phyloP scores from a whole-genome alignment of 2,329 filamentous ascomycete genomes.

The Xylariaceae sp. region DNA sequence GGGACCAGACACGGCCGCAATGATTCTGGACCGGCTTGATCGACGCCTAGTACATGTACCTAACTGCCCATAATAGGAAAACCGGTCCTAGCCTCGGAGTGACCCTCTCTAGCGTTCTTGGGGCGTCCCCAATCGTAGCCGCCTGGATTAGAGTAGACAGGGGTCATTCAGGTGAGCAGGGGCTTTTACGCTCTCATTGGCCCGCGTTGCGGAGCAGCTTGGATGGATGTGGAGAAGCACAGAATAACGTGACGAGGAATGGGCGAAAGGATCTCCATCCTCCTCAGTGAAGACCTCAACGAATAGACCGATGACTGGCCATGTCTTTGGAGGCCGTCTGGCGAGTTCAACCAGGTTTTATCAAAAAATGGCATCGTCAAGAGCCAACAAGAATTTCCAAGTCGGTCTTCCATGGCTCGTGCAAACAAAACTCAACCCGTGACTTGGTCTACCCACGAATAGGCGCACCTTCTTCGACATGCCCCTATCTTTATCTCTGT shows the following conservation, averaged over 20 bases:
- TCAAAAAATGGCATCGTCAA: too few relatives aligned
- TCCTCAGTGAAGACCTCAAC: constrained; percentile 16
- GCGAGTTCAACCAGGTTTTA: too few relatives aligned
- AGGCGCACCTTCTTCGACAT: too few relatives aligned
- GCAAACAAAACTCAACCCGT: too few relatives aligned
- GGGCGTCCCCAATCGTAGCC: constrained; percentile 26
- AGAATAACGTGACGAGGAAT: constrained; percentile 29
- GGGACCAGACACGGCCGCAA: not conserved
- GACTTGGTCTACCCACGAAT: too few relatives aligned
- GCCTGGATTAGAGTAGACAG: constrained; percentile 22
- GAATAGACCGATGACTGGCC: not conserved
- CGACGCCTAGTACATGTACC: too few relatives aligned
- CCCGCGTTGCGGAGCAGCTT: constrained; percentile 17
- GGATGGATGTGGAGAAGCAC: constrained; percentile 20
- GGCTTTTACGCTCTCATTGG: constrained; percentile 28
- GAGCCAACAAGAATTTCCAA: constrained; percentile 4
- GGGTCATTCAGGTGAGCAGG: constrained; percentile 27
- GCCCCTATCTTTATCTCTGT: too few relatives aligned
- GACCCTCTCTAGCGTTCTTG: constrained; percentile 22
- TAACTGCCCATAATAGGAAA: constrained; percentile 4
- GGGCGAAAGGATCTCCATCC: constrained; percentile 22
- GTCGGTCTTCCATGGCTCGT: too few relatives aligned
- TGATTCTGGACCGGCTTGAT: too few relatives aligned
- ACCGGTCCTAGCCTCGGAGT: constrained; percentile 14
- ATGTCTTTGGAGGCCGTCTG: constrained; percentile 1